Percentiles rank a stretch among this genome's conserved stretches.
Conservation (phyloP, 805 yeast genomes). For the Cyberlindnera americana region DNA sequence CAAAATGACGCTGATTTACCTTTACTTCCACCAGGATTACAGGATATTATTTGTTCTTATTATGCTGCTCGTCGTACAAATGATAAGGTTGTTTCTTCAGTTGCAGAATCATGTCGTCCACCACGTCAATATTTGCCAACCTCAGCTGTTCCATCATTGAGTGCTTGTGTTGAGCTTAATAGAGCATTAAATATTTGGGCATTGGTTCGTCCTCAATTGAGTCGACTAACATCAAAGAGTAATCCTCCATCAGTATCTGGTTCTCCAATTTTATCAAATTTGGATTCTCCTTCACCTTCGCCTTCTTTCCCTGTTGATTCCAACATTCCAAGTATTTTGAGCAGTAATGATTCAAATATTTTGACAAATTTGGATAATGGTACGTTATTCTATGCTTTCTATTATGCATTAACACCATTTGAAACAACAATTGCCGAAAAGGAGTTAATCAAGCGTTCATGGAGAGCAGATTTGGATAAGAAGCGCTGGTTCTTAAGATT, state of each 20-base stretch:
- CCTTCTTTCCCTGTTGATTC: neutral
- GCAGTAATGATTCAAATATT: neutral
- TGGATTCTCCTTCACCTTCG: neutral
- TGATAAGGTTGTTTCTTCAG: constrained; percentile 9
- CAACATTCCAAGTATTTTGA: neutral
- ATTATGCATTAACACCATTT: constrained; percentile 67
- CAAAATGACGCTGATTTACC: constrained; percentile 20
- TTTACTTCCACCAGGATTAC: constrained; percentile 30
- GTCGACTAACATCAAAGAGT: constrained; percentile 47
- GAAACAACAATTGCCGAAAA: constrained; percentile 71
- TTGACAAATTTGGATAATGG: constrained; percentile 16
- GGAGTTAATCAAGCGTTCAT: constrained; percentile 73
- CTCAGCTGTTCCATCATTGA: constrained; percentile 26
- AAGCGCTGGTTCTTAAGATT: constrained; percentile 77
- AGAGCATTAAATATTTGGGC: constrained; percentile 89
- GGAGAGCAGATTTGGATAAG: constrained; percentile 64
- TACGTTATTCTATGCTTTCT: constrained; percentile 78
- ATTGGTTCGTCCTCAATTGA: constrained; percentile 49
- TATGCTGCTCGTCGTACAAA: constrained; percentile 17
- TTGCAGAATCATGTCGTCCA: constrained; percentile 9
- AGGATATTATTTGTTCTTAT: constrained; percentile 28
- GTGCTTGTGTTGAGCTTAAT: constrained; percentile 73
- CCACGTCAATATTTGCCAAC: constrained; percentile 13
- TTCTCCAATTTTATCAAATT: neutral
- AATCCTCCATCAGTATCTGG: constrained; percentile 37